Evolutionary conservation across 257 asterid species (phyloP).

Genomic region (Penstemon eatonii): DNA sequence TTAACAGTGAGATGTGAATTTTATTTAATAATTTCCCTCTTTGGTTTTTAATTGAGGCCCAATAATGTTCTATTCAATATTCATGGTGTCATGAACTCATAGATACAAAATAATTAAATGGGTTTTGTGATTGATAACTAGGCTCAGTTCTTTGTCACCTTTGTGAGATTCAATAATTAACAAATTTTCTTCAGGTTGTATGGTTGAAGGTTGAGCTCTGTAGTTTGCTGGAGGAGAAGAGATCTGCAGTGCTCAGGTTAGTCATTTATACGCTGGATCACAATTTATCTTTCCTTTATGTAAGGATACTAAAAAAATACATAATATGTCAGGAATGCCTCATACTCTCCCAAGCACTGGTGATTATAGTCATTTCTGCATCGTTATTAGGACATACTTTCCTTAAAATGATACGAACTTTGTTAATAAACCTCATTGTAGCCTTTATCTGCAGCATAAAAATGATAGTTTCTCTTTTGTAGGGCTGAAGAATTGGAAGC

Average conservation of each 20-base stretch:
- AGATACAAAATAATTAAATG: neutral
- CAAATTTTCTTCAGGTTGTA: constrained; percentile 60
- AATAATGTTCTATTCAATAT: constrained; percentile 2
- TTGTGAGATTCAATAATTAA: constrained; percentile 30
- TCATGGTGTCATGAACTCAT: neutral
- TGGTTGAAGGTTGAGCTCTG: constrained; percentile 90
- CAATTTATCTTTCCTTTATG: neutral
- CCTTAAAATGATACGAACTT: constrained; percentile 3
- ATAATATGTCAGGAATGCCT: neutral
- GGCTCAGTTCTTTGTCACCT: constrained; percentile 2
- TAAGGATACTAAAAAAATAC: neutral
- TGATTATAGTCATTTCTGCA: constrained; percentile 5
- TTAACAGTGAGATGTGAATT: constrained; percentile 8
- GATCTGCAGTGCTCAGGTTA: constrained; percentile 78
- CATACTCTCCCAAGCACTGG: constrained; percentile 1
- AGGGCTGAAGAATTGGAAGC: constrained; percentile 94
- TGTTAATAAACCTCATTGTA: neutral
- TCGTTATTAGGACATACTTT: neutral
- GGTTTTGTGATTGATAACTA: constrained; percentile 15
- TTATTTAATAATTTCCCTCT: constrained; percentile 4
- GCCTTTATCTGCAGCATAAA: constrained; percentile 12
- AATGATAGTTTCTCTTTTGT: constrained; percentile 26
- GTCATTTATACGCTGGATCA: constrained; percentile 22
- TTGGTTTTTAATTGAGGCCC: neutral
- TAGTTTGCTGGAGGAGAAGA: constrained; percentile 80